Percentiles rank a stretch among this genome's conserved stretches.
Conservation (phyloP, 305 asterid species). For the Fraxinus ornus region DNA sequence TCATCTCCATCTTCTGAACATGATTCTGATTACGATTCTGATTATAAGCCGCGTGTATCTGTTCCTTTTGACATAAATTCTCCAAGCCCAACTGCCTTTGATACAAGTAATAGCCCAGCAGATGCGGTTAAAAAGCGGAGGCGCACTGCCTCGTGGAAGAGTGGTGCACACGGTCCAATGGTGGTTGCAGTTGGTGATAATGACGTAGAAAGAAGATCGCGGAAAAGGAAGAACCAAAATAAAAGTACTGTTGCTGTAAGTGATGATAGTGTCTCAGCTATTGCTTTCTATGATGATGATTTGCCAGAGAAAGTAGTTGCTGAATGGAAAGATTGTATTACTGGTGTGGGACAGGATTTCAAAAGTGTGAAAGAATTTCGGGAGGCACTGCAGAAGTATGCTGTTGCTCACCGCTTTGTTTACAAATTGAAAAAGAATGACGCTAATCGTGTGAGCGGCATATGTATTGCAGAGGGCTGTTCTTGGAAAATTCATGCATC, state of each 20-base stretch:
- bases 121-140: slow-evolving; percentile 90
- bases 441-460: slow-evolving; percentile 69
- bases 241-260: slow-evolving; percentile 8
- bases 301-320: slow-evolving; percentile 74
- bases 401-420: slow-evolving; percentile 79
- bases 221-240: slow-evolving; percentile 39
- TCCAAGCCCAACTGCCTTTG: slow-evolving; percentile 38
- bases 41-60: slow-evolving; percentile 51
- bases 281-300: slow-evolving; percentile 48
- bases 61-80: slow-evolving; percentile 33
- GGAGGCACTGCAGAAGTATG: slow-evolving; percentile 77
- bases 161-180: slow-evolving; percentile 60
- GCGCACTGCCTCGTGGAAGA: slow-evolving; percentile 72
- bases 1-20: slow-evolving; percentile 53
- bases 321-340: slow-evolving; percentile 75
- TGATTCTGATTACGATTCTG: slow-evolving; percentile 54
- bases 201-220: slow-evolving; percentile 35
- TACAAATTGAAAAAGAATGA: slow-evolving; percentile 80
- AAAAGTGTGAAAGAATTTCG: slow-evolving; percentile 77
- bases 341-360: slow-evolving; percentile 85
- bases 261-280: slow-evolving; percentile 34
- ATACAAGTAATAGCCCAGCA: slow-evolving; percentile 69
- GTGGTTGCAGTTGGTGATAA: slow-evolving; percentile 50
- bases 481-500: slow-evolving; percentile 89
- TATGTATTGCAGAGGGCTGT: slow-evolving; percentile 79